Evolutionary conservation across 208 protist genomes (phyloP), one percentile per base, ranked within the genome.

Genomic region (Leishmania tarentolae): DNA sequence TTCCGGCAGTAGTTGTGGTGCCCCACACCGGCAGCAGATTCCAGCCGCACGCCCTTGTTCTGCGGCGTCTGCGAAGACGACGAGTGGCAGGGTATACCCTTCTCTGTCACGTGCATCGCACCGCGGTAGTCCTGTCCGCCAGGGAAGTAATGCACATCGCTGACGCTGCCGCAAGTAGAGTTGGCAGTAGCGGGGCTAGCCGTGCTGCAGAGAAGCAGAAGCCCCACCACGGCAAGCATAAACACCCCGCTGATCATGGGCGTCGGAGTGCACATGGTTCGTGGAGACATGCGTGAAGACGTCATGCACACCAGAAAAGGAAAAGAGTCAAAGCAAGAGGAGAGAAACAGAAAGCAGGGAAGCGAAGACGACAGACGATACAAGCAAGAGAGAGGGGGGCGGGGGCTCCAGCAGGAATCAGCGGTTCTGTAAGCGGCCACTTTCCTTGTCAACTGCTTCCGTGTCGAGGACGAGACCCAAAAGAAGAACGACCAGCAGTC

Each of bases 1-100:
- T 96, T 93, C 71, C 93, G 90, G 84, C 93, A 96, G 83, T 91
- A 89, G 86, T 90, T 93, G 85, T 95, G 90, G 76, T 89, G 79
- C 44, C 93, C 91, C 17, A 96, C 85, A 6, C 90, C 91, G 4
- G 71, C 78, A 4, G 85, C 83, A 17, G 75, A 35, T 69, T 89
- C 77, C 0, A 89, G 68, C 13, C 87, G 80, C 19, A 79, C 83
- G n/a, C 77, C 84, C 80, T 94, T 88, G 9, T 61, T 42, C 66
- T 90, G 73, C 7, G 90, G 88, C 1, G 53, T 66, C 81, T 92
- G 88, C 75, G 75, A 66, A 35, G 75, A 80, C 93, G 90, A 94
- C 53, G 68, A 78, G 78, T 92, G 90, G 81, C 93, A 95, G 47
- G 80, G 53, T 75, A 86, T 65, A 59, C 93, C 93, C 11, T 50